phyloP scores from a whole-genome alignment of 495 filamentous ascomycete genomes.

The Amorphotheca resinae region DNA sequence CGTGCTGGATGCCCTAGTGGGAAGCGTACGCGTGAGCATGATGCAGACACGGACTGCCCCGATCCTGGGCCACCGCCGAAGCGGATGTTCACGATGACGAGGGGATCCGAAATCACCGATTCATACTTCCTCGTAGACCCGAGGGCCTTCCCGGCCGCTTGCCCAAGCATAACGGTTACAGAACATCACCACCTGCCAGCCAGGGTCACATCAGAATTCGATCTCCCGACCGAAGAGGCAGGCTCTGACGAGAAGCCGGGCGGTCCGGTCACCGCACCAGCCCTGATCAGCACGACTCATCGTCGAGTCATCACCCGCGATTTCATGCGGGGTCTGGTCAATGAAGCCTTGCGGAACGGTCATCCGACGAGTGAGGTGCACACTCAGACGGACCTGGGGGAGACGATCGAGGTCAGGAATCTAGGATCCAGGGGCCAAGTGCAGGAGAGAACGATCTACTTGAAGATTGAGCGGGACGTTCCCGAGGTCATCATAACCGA shows the following conservation, averaged over 20 bases:
- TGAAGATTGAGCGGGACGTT: conserved; percentile 51
- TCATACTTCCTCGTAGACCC: conserved; percentile 1
- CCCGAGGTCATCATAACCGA: conserved; percentile 51
- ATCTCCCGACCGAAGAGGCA: neutral
- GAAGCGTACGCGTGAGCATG: conserved; percentile 8
- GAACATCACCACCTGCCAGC: neutral
- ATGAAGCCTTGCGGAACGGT: conserved; percentile 56
- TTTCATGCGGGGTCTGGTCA: conserved; percentile 53
- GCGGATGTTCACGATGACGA: conserved; percentile 10
- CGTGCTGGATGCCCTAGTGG: neutral
- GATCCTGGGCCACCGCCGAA: conserved; percentile 14
- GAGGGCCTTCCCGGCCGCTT: neutral
- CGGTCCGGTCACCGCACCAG: conserved; percentile 1
- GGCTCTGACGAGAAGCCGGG: neutral
- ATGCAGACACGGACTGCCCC: conserved; percentile 1
- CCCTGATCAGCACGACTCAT: conserved; percentile 22
- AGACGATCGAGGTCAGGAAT: conserved; percentile 52
- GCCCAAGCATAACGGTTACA: neutral
- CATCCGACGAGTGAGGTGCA: conserved; percentile 57
- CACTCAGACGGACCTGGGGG: conserved; percentile 47
- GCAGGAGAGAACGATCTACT: conserved; percentile 49
- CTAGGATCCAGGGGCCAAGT: conserved; percentile 45
- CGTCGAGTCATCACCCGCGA: conserved; percentile 52
- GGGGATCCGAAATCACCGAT: conserved; percentile 3
- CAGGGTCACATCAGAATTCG: neutral